Base-by-base conservation (phyloP, 2,329 filamentous ascomycete species). In the Gyromitra esculenta region DNA sequence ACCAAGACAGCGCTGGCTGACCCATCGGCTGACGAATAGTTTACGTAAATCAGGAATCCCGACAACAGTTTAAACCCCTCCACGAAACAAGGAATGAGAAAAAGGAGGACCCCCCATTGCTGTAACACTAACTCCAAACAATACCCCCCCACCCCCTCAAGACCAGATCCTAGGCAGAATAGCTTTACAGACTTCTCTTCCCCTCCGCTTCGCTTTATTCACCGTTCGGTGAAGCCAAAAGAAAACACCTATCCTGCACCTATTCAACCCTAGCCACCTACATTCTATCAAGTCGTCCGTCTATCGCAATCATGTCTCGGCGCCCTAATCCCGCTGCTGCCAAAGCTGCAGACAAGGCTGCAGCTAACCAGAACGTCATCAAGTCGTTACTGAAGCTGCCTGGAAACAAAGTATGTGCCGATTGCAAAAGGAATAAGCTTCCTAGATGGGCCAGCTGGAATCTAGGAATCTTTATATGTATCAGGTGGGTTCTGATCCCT, bases 371-470 rank as follows among this genome's bases (percentile, higher is more conserved):
- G 84, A 90, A 91, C 83, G 96, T 94, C 57, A 93, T 99, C 84
- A 98, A 98, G 87, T 94, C 89, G 83, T 89, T 99, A 81, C 87
- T 98, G 83, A 99, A 98, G 86, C 86, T 99, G 81, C 95, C 98
- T 83, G 86, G 90, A 78, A 99, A 99, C 87, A 99, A 99, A 87
- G 90, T 92, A 83, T 99, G 96, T 87, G 93, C 95, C 77, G 96
- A 99, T 85, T 99, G 96, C 89, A 99, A 99, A 87, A 91, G 92
- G 84, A 99, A 98, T 87, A 99, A 98, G 85, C 96, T 94, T 86
- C 96, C 96, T 77, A 89, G 96, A 91, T 99, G 96, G 96, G 96
- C 96, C 41, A 97, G 94, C 83, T 99, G 96, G 96, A 99, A 99
- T 84, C 86, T 99, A 70, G 96, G 96, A 81, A 90, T 99, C 82